These are phyloP conservation scores for Fusarium cyanostomum DNA, from an alignment of 2,329 filamentous ascomycete genomes.

Conservation along the genomic window DNA sequence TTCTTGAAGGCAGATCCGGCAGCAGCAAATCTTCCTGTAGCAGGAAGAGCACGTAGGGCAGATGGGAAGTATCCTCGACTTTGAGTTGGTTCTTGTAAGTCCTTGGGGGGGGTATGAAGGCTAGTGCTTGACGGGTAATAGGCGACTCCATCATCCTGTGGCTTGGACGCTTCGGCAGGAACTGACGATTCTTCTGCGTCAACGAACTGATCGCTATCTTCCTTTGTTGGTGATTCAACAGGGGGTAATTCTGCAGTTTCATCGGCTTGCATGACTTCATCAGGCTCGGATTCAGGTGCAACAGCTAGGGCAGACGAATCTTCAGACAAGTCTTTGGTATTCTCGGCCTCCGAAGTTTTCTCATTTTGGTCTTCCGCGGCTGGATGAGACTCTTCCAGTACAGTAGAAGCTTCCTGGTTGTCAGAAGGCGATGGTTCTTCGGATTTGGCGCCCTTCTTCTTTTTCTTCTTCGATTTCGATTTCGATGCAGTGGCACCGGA, in stretches of 20 bases:
- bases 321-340: background rate
- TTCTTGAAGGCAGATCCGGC: slow-evolving; percentile 28
- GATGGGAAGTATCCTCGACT: slow-evolving; percentile 36
- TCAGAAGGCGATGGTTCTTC: slow-evolving; percentile 22
- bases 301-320: background rate
- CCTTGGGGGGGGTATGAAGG: slow-evolving; percentile 8
- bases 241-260: background rate
- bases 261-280: background rate
- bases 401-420: slow-evolving; percentile 7
- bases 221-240: background rate
- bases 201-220: background rate
- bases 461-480: slow-evolving; percentile 41
- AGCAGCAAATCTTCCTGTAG: slow-evolving; percentile 25
- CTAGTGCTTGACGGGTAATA: slow-evolving; percentile 11
- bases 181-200: slow-evolving; percentile 7
- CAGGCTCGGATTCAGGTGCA: background rate
- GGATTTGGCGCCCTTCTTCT: slow-evolving; percentile 37
- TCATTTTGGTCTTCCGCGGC: background rate
- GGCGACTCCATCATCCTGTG: slow-evolving; percentile 19
- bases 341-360: background rate
- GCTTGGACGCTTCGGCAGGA: slow-evolving; percentile 1
- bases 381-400: slow-evolving; percentile 2
- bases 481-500: slow-evolving; percentile 4
- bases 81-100: slow-evolving; percentile 19
- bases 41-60: slow-evolving; percentile 32